Percentiles rank a stretch among this genome's conserved stretches.
Evolutionary conservation across 495 filamentous ascomycete species (phyloP).

Genomic region (Tuber microsphaerosporum): DNA sequence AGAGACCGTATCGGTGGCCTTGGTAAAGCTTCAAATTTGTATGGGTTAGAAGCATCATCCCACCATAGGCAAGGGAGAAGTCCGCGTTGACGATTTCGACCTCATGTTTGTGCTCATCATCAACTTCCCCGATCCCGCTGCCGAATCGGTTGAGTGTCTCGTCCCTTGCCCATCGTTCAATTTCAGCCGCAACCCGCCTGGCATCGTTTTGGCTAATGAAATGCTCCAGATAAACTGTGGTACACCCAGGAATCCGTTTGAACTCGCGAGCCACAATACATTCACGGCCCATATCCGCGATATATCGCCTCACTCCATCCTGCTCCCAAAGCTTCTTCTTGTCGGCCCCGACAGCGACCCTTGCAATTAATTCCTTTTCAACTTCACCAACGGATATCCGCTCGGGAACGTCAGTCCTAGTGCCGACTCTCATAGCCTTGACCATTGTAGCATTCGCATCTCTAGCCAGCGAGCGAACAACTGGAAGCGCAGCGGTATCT

Average conservation of each 20-base stretch:
- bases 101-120: constrained; percentile 48
- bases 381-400: constrained; percentile 70
- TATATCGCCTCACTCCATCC: constrained; percentile 62
- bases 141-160: constrained; percentile 37
- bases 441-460: constrained; percentile 80
- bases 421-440: constrained; percentile 75
- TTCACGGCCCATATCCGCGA: constrained; percentile 80
- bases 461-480: constrained; percentile 83
- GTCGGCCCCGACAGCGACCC: constrained; percentile 40
- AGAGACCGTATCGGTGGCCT: constrained; percentile 94
- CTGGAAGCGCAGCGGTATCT: constrained; percentile 82
- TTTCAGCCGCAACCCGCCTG: constrained; percentile 27
- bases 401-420: constrained; percentile 56
- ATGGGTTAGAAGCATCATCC: constrained; percentile 94
- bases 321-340: constrained; percentile 40
- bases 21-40: constrained; percentile 91
- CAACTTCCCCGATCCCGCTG: constrained; percentile 20
- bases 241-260: constrained; percentile 58
- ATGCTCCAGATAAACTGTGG: constrained; percentile 66
- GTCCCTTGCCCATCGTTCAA: constrained; percentile 36
- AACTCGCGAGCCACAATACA: constrained; percentile 77
- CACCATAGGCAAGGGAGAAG: constrained; percentile 95
- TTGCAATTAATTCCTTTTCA: constrained; percentile 60
- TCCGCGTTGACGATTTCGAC: constrained; percentile 95
- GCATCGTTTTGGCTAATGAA: constrained; percentile 66